These are phyloP conservation scores for Erythrobasidium yunnanense DNA, from an alignment of 768 basidiomycete genomes.

Conservation along the genomic window DNA sequence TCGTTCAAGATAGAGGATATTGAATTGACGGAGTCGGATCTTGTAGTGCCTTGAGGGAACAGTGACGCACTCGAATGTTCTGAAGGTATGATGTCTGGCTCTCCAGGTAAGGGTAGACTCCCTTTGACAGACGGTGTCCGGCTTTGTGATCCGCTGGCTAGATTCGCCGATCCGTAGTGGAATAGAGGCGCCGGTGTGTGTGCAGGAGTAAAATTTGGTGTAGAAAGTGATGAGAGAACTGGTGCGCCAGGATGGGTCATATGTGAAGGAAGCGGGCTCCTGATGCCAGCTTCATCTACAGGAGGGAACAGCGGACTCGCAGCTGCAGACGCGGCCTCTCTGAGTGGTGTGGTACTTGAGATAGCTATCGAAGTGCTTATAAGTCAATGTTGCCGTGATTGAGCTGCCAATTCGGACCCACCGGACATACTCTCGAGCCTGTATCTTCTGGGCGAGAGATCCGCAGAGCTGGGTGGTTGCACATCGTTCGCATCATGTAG, in stretches of 20 bases:
- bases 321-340: not conserved
- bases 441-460: no score
- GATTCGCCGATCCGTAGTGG: no score
- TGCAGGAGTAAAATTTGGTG: not conserved
- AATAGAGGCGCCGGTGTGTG: not conserved
- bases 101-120: slow-evolving; percentile 2
- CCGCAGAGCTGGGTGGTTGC: no score
- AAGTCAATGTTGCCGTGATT: no score
- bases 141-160: no score
- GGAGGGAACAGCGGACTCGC: not conserved
- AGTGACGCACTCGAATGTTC: not conserved
- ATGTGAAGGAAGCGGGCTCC: not conserved
- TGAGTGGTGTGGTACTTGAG: not conserved
- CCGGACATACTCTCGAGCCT: no score
- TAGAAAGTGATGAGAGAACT: not conserved
- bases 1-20: slow-evolving; percentile 18
- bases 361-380: not conserved
- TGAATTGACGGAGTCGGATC: slow-evolving; percentile 12
- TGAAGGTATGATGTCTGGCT: not conserved
- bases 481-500: no score
- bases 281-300: not conserved
- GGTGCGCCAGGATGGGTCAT: not conserved
- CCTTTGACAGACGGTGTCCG: not conserved
- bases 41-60: not conserved
- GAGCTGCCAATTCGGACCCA: no score